Base-by-base conservation (phyloP, 164 flowering plant species). In the Umbilicus rupestris region DNA sequence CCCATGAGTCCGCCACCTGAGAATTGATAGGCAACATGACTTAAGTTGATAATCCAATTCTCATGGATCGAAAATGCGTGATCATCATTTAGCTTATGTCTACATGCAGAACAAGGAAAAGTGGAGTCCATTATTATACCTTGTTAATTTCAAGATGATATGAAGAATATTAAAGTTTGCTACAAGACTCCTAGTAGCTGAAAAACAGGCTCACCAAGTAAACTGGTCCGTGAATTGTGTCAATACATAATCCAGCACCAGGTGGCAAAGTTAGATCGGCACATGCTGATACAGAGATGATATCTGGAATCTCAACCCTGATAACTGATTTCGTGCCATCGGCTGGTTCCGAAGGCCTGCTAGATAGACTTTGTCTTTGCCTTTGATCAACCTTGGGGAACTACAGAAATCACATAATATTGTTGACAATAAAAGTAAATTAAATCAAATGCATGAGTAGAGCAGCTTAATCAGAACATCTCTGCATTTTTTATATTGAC, bases 1-100 rank as follows among this genome's bases (percentile, higher is more conserved):
- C 99, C 96, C 97, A 94, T 22, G 96, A 83, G 55, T 91, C 99
- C 50, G 96, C 93, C 72, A 94, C 87, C 97, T 94, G 79, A 33
- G 39, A 30, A 66, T 42, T 24, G 62, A 39, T 26, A 20, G 59
- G n/a, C 29, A 19, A 62, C 4, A 33, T 29, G 26, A 30, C 0
- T 42, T 62, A 26, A 22, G 49, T 20, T 15, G 28, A 39, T 28
- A 20, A 63, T 28, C 55, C 11, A 30, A 10, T 9, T 62, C 46
- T 39, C 45, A 0, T 37, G 24, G 19, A 22, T 50, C n/a, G n/a
- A n/a, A n/a, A n/a, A n/a, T n/a, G n/a, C n/a, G n/a, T n/a, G n/a
- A n/a, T n/a, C n/a, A 35, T 35, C 37, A 35, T 35, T 35, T 35
- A 35, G 37, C 37, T n/a, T n/a, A n/a, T n/a, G n/a, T n/a, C n/a